Evolutionary conservation across 352 stramenopile species (phyloP).

Genomic region (Albugo laibachii): DNA sequence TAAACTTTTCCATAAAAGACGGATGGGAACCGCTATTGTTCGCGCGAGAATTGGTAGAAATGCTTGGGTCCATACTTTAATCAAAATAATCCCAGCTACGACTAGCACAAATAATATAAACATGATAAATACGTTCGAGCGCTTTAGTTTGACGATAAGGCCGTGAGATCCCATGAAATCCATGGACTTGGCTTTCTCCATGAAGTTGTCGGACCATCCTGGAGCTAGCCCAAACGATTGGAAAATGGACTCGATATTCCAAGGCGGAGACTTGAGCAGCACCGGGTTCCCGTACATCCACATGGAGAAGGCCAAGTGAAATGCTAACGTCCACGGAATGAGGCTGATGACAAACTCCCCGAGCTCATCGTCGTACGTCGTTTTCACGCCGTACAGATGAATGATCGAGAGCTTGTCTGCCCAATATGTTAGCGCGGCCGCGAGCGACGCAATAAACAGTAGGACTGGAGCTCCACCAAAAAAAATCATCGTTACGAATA

Average conservation of each 20-base stretch:
- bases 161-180: constrained; percentile 13
- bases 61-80: constrained; percentile 16
- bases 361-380: constrained; percentile 57
- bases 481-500: constrained; percentile 74
- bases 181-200: constrained; percentile 12
- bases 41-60: constrained; percentile 5
- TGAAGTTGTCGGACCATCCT: constrained; percentile 11
- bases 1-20: not conserved
- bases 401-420: constrained; percentile 69
- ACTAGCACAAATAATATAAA: constrained; percentile 40
- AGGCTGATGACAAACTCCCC: constrained; percentile 31
- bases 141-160: constrained; percentile 49
- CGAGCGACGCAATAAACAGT: constrained; percentile 50
- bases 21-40: not conserved
- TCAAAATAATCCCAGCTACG: constrained; percentile 30
- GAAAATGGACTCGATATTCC: constrained; percentile 24
- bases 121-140: constrained; percentile 49
- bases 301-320: constrained; percentile 49
- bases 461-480: constrained; percentile 55
- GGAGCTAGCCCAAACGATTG: constrained; percentile 11
- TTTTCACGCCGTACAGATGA: constrained; percentile 56
- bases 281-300: constrained; percentile 73
- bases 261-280: constrained; percentile 28
- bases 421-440: constrained; percentile 41
- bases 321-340: constrained; percentile 44